Evolutionary conservation across 2,329 filamentous ascomycete genomes (phyloP), one percentile per base, ranked within the genome.

Genomic region (Mycosphaerelloides madeirae): DNA sequence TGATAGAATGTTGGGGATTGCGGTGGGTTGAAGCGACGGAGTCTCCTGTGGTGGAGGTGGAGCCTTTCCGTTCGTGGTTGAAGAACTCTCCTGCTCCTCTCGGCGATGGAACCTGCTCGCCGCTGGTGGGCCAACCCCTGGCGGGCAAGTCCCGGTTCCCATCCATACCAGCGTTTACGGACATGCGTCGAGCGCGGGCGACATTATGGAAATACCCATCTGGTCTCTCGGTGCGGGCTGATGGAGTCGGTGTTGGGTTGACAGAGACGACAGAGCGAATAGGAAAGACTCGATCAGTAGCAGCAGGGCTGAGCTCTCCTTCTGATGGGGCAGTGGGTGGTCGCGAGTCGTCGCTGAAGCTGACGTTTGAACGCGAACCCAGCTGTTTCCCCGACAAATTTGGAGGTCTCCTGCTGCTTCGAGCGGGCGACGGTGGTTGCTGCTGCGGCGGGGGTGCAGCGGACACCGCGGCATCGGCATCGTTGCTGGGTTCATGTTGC

Each of bases 231-330:
- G n/a, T 16, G 15, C 36, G 48, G 22, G 43, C 31, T 13, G 47
- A 35, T 19, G 52, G 36, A 3, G 68, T 73, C 2, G 68, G 65
- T 9, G 64, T 66, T 6, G 79, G 78, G 54, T 86, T 81, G 31
- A 90, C 79, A 6, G 80, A 85, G 18, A 91, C 73, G 33, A 87
- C 82, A n/a, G 85, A 89, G 38, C 85, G 79, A 25, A 91, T 85
- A n/a, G 86, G 86, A 44, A 86, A 91, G 4, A 91, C 84, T 43
- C 84, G 77, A 57, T 90, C 76, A 36, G 68, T 61, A 3, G 65
- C 55, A 31, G 61, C 63, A 14, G 70, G 69, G 50, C 68, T 72
- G 37, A 70, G 54, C 6, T 56, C 41, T 32, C 58, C 63, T 15
- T 58, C 54, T 20, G 32, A 41, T 9, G 42, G 6, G 3, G 19